phyloP scores from a whole-genome alignment of 2,329 filamentous ascomycete genomes.

The Penicillium sp. region DNA sequence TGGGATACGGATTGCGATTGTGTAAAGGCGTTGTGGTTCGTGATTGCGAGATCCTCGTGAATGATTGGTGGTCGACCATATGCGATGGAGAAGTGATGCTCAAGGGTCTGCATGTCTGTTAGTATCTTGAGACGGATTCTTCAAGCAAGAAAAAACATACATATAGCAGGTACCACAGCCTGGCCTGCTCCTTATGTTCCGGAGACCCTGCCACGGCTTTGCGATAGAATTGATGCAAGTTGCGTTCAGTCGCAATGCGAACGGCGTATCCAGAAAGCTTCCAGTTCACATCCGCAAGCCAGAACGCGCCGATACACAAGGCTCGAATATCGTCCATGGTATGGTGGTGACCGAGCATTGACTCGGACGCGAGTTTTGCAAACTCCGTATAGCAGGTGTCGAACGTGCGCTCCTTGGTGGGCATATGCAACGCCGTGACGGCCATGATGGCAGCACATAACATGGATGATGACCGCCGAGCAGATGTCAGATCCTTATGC shows the following conservation, averaged over 20 bases:
- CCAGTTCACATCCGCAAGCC: conserved; percentile 55
- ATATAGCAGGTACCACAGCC: conserved; percentile 44
- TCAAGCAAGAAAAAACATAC: conserved; percentile 25
- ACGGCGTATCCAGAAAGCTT: conserved; percentile 46
- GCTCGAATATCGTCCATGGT: conserved; percentile 53
- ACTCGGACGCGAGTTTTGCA: conserved; percentile 51
- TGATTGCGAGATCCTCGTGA: conserved; percentile 39
- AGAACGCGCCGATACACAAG: conserved; percentile 55
- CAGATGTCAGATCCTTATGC: conserved; percentile 47
- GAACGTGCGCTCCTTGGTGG: conserved; percentile 46
- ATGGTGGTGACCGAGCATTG: conserved; percentile 53
- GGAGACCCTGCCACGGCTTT: conserved; percentile 39
- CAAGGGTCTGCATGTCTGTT: conserved; percentile 32
- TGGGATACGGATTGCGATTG: conserved; percentile 31
- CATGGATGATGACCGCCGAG: conserved; percentile 49
- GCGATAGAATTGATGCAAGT: conserved; percentile 44
- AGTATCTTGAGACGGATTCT: conserved; percentile 2
- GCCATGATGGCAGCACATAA: conserved; percentile 47
- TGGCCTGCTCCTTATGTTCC: conserved; percentile 38
- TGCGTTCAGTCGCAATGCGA: conserved; percentile 44
- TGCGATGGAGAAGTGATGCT: conserved; percentile 47
- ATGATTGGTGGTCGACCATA: conserved; percentile 47
- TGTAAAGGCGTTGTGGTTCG: conserved; percentile 36
- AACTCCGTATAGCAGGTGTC: conserved; percentile 54
- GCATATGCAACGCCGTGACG: conserved; percentile 52